phyloP scores from a whole-genome alignment of 176 grass and related monocot species.

The Leersia perrieri region DNA sequence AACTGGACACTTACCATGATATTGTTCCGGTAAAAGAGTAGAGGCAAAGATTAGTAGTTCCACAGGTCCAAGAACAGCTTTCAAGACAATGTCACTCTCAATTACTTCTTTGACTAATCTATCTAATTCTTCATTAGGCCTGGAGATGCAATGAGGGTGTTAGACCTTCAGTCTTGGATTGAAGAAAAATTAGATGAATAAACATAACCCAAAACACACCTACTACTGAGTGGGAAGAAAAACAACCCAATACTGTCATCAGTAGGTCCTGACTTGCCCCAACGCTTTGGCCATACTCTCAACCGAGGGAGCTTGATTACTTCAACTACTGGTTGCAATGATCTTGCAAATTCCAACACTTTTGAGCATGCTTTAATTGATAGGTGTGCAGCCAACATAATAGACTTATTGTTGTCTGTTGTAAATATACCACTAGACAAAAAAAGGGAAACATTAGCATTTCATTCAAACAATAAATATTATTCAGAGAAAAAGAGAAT shows the following conservation, averaged over 20 bases:
- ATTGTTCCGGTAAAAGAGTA: conserved; percentile 38
- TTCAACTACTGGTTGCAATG: conserved; percentile 41
- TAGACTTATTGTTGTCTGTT: conserved; percentile 25
- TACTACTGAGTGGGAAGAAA: conserved; percentile 55
- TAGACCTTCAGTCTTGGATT: conserved; percentile 9
- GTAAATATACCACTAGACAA: conserved; percentile 62
- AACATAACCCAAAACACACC: conserved; percentile 30
- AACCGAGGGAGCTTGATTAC: conserved; percentile 42
- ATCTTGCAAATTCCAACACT: conserved; percentile 41
- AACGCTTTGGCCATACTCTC: conserved; percentile 64
- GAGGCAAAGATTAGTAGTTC: conserved; percentile 65
- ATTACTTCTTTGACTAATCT: conserved; percentile 34
- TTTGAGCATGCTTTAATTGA: conserved; percentile 63
- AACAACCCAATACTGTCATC: conserved; percentile 61
- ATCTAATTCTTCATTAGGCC: conserved; percentile 38
- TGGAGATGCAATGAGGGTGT: conserved; percentile 19
- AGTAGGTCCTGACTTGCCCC: conserved; percentile 48
- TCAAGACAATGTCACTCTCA: conserved; percentile 34
- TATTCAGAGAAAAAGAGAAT: not conserved
- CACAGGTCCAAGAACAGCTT: conserved; percentile 30
- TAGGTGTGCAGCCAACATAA: conserved; percentile 46
- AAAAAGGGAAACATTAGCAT: conserved; percentile 20
- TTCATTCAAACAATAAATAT: conserved; percentile 12
- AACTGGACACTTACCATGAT: conserved; percentile 40
- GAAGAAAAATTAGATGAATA: conserved; percentile 9